These are phyloP conservation scores for Aspergillus affinis DNA, from an alignment of 495 filamentous ascomycete species.

Conservation along the genomic window DNA sequence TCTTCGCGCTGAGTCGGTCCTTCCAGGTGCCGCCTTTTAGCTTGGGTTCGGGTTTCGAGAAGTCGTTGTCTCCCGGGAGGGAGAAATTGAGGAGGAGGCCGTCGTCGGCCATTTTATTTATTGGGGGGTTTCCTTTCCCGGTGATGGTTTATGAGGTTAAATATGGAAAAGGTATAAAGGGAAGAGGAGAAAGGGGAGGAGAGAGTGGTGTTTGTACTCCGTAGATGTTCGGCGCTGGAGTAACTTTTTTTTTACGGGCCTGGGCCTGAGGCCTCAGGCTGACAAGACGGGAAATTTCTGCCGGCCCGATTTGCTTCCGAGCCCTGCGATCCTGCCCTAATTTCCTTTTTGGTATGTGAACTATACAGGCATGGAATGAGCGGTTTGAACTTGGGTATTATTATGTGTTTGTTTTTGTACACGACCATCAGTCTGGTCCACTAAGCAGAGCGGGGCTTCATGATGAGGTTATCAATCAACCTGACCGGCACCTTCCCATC, in stretches of 20 bases:
- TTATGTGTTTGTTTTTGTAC: neutral
- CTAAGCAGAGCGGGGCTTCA: slow-evolving; percentile 46
- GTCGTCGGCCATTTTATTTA: slow-evolving; percentile 78
- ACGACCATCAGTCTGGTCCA: neutral
- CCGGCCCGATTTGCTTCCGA: slow-evolving; percentile 31
- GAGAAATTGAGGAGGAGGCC: slow-evolving; percentile 93
- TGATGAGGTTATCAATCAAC: slow-evolving; percentile 91
- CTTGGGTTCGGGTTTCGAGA: slow-evolving; percentile 58
- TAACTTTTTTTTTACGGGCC: slow-evolving; percentile 27
- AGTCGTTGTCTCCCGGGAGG: slow-evolving; percentile 53
- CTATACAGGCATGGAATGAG: neutral
- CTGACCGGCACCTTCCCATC: slow-evolving; percentile 72
- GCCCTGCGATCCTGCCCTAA: slow-evolving; percentile 36
- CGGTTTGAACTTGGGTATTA: neutral
- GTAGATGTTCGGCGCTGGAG: slow-evolving; percentile 12
- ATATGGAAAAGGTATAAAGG: no score
- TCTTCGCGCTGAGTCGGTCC: slow-evolving; percentile 79
- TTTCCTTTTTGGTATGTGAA: slow-evolving; percentile 30
- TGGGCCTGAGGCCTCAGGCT: neutral
- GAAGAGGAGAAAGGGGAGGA: neutral
- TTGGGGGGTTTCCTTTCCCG: neutral
- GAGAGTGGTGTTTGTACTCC: slow-evolving; percentile 1
- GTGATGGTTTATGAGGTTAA: no score
- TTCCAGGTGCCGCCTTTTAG: slow-evolving; percentile 92
- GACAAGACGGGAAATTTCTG: slow-evolving; percentile 32